phyloP scores from a whole-genome alignment of 176 grass and related monocot genomes.

The Thalia dealbata region DNA sequence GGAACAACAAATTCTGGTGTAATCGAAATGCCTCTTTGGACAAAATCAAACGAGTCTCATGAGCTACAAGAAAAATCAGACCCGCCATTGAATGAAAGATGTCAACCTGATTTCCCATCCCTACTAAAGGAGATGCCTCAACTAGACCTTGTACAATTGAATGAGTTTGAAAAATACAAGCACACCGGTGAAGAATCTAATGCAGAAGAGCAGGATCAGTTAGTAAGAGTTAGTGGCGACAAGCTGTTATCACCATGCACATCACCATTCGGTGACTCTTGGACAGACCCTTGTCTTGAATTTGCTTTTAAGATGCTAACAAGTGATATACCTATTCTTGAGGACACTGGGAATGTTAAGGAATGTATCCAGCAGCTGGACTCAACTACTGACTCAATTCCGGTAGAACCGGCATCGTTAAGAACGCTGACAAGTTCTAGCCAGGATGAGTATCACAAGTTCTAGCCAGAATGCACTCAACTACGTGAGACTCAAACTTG shows the following conservation, averaged over 20 bases:
- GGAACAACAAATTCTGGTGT: constrained; percentile 15
- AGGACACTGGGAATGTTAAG: neutral
- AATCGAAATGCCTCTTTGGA: constrained; percentile 6
- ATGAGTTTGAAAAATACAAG: neutral
- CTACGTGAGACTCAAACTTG: neutral
- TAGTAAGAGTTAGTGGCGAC: neutral
- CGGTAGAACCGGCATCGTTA: neutral
- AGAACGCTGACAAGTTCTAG: neutral
- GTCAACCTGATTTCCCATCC: neutral
- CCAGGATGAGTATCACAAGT: neutral
- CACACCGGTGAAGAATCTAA: neutral
- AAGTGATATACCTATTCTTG: constrained; percentile 9
- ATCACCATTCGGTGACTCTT: constrained; percentile 13
- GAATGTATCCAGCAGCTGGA: constrained; percentile 1
- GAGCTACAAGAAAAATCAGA: constrained; percentile 16
- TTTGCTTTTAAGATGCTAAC: constrained; percentile 29
- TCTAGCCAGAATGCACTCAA: neutral
- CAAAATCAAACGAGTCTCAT: neutral
- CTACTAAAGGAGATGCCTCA: neutral
- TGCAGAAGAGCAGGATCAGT: neutral
- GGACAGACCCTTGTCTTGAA: constrained; percentile 26
- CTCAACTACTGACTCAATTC: neutral
- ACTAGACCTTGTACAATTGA: neutral
- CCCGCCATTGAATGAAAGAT: neutral
- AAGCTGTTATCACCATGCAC: neutral